Percentiles rank a stretch among this genome's conserved stretches.
Conservation (phyloP, 306 rosid genomes). For the Lupinus albus region DNA sequence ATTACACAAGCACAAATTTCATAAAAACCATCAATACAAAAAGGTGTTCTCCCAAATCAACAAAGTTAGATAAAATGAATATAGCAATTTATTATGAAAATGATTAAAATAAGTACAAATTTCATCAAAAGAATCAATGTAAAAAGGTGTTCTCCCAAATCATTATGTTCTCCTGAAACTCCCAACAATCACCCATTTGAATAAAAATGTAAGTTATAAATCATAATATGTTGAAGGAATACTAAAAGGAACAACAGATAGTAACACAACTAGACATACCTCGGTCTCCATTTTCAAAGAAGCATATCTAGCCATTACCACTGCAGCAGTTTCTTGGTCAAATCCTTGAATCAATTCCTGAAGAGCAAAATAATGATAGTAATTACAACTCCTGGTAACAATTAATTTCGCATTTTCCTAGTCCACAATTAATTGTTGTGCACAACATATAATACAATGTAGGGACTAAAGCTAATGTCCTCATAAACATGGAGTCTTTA, state of each 20-base stretch:
- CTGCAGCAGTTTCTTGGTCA: slow-evolving; percentile 99
- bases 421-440: slow-evolving; percentile 10
- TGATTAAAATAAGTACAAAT: background rate
- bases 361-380: slow-evolving; percentile 26
- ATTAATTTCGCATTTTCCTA: slow-evolving; percentile 23
- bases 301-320: slow-evolving; percentile 86
- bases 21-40: slow-evolving; percentile 22
- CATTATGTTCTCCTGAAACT: slow-evolving; percentile 19
- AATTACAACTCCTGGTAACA: slow-evolving; percentile 12
- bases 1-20: slow-evolving; percentile 3
- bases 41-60: background rate
- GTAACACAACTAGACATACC: slow-evolving; percentile 51
- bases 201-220: slow-evolving; percentile 19
- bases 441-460: slow-evolving; percentile 1
- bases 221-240: slow-evolving; percentile 9
- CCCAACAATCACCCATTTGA: slow-evolving; percentile 30
- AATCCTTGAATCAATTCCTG: slow-evolving; percentile 97
- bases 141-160: background rate
- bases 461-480: slow-evolving; percentile 2
- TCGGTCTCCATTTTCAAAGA: slow-evolving; percentile 94
- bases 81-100: slow-evolving; percentile 25
- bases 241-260: slow-evolving; percentile 27
- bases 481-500: background rate
- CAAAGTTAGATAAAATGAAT: background rate
- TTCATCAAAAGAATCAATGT: slow-evolving; percentile 30